Conservation (phyloP, 2,329 filamentous ascomycete species). For the Orbilia ellipsospora region DNA sequence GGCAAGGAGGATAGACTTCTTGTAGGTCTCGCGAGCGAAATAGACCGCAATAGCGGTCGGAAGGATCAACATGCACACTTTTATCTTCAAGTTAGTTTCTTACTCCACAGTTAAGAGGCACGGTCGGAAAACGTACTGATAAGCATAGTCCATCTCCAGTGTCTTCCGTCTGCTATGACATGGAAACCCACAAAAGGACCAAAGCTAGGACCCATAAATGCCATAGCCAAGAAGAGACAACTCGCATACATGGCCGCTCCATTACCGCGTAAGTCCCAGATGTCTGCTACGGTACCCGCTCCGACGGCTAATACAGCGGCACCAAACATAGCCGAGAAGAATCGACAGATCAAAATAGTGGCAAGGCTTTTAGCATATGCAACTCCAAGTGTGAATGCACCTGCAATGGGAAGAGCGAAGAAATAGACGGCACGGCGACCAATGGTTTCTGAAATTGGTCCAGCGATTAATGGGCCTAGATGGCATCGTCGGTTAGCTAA, state of each 20-base stretch:
- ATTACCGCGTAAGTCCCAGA: conserved; percentile 60
- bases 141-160: conserved; percentile 53
- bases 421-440: conserved; percentile 59
- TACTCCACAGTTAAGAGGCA: not conserved
- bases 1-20: conserved; percentile 69
- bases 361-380: conserved; percentile 58
- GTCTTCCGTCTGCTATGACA: conserved; percentile 40
- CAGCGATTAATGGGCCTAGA: conserved; percentile 57
- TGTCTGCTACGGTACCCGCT: conserved; percentile 67
- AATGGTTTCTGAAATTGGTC: conserved; percentile 45
- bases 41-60: conserved; percentile 20
- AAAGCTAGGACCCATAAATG: conserved; percentile 50
- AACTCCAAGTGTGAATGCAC: conserved; percentile 58
- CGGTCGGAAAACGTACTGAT: conserved; percentile 23
- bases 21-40: conserved; percentile 69
- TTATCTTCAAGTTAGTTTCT: not conserved
- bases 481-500: not conserved
- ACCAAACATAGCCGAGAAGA: conserved; percentile 62
- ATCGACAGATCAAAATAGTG: conserved; percentile 61
- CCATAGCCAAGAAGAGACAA: conserved; percentile 49
- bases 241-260: conserved; percentile 30
- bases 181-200: conserved; percentile 47
- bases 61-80: conserved; percentile 53
- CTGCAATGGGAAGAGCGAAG: conserved; percentile 58
- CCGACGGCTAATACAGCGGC: conserved; percentile 67